Base-by-base conservation (phyloP, 345 rosid genomes). In the Sapria himalayana region DNA sequence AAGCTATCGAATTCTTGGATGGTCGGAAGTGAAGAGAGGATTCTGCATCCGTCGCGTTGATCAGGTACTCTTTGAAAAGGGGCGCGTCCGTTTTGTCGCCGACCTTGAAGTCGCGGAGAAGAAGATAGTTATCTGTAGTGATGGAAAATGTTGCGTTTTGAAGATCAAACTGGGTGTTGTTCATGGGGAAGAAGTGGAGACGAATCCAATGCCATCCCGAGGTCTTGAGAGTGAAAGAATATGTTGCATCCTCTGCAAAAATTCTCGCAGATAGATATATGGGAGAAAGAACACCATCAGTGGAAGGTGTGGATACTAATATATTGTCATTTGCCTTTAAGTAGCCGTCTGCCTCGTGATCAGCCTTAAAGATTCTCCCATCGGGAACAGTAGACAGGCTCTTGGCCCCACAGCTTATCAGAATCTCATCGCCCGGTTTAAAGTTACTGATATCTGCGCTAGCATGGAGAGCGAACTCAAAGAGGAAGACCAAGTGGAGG, bases 191-290 rank as follows among this genome's bases (percentile, higher is more conserved):
- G 56, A 79, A 70, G 56, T 79, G 73, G 22, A 79, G 73, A 2
- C 92, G 78, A 41, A 79, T 56, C 78, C 78, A 79, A 55, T 79
- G 92, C 58, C 64, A 79, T 7, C 92, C 85, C 6, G 85, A 71
- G 4, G 46, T 49, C 0, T 61, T 54, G 53, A 76, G 32, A 15
- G 55, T 52, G 40, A 80, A 73, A 1, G 59, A 43, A 32, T 76
- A 80, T 16, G 62, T 69, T 15, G 85, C 65, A 45, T 73, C 67
- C 25, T 71, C 51, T 1, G 9, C 34, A 45, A 80, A 80, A 53
- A 80, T 62, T 47, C 77, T 71, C 1, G 82, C 85, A 0, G 65
- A 48, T 20, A 58, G 45, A 49, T 71, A 80, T 4, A 80, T 46
- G 3, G 85, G 66, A 1, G 74, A 70, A 29, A 79, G 57, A 14